Conservation (phyloP, 805 yeast species). For the Metschnikowia arizonensis region DNA sequence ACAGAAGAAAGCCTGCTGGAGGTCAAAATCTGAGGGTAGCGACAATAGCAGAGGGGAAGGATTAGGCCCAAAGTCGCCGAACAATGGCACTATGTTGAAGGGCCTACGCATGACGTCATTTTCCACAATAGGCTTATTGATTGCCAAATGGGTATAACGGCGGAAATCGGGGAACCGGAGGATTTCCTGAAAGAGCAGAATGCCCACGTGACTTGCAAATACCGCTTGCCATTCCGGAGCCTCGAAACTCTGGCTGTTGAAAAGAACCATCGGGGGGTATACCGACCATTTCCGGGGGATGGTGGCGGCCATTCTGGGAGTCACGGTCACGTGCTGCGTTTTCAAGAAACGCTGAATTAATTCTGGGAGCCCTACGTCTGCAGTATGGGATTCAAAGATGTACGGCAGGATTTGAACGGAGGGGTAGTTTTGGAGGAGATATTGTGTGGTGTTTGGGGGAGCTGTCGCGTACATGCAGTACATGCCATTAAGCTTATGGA, state of each 20-base stretch:
- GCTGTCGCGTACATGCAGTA: conserved; percentile 7
- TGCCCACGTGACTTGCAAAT: conserved; percentile 4
- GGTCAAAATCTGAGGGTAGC: conserved; percentile 32
- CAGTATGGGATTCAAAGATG: neutral
- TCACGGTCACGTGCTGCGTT: neutral
- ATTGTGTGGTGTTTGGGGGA: neutral
- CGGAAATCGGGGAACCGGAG: conserved; percentile 1
- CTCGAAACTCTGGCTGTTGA: conserved; percentile 48
- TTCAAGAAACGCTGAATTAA: neutral
- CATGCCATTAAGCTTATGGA: conserved; percentile 1
- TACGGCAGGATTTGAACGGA: neutral
- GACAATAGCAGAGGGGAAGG: conserved; percentile 22
- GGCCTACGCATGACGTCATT: conserved; percentile 63
- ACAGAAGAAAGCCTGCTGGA: conserved; percentile 67
- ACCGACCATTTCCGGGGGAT: conserved; percentile 56
- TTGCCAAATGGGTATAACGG: conserved; percentile 58
- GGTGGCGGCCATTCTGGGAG: neutral
- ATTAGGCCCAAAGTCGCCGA: conserved; percentile 62
- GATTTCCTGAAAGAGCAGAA: conserved; percentile 16
- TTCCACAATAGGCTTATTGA: conserved; percentile 62
- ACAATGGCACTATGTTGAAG: conserved; percentile 50
- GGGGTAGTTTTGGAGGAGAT: neutral
- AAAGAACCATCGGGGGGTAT: conserved; percentile 64
- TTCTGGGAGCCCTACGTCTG: neutral
- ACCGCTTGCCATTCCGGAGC: conserved; percentile 28